Evolutionary conservation across 495 filamentous ascomycete species (phyloP).

Genomic region (Talaromyces wortmannii): DNA sequence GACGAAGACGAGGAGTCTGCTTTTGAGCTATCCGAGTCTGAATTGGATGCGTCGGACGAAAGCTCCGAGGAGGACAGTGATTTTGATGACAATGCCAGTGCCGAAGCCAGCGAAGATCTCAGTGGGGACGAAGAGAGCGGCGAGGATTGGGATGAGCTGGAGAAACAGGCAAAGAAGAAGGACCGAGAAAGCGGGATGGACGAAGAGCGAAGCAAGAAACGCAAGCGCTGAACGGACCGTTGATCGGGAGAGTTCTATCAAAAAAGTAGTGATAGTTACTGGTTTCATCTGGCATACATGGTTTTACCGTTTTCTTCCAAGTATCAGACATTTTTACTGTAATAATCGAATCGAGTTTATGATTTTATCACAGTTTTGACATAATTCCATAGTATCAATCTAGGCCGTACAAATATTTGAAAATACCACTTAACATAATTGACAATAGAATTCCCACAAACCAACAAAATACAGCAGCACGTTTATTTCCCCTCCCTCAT

Average conservation of each 20-base stretch:
- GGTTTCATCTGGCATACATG: too few relatives aligned
- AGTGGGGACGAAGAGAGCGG: slow-evolving; percentile 75
- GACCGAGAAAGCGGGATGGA: slow-evolving; percentile 68
- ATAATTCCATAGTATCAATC: too few relatives aligned
- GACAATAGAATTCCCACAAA: background rate
- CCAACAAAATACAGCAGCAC: background rate
- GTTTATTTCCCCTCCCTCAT: slow-evolving; percentile 34
- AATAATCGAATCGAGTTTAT: too few relatives aligned
- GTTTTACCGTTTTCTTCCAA: too few relatives aligned
- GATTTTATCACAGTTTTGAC: too few relatives aligned
- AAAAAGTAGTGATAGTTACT: too few relatives aligned
- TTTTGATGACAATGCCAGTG: slow-evolving; percentile 86
- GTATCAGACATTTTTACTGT: too few relatives aligned
- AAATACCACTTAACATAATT: background rate
- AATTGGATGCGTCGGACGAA: slow-evolving; percentile 71
- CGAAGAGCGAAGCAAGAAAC: slow-evolving; percentile 59
- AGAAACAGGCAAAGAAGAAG: slow-evolving; percentile 83
- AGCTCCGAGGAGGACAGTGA: slow-evolving; percentile 84
- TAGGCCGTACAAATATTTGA: too few relatives aligned
- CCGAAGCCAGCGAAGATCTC: slow-evolving; percentile 65
- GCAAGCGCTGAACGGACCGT: slow-evolving; percentile 33
- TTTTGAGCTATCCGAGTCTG: slow-evolving; percentile 83
- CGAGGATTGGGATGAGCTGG: slow-evolving; percentile 89
- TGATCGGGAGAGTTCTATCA: too few relatives aligned
- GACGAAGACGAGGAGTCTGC: slow-evolving; percentile 83